phyloP scores from a whole-genome alignment of 805 yeast genomes.

The Ogataea paraovalis region DNA sequence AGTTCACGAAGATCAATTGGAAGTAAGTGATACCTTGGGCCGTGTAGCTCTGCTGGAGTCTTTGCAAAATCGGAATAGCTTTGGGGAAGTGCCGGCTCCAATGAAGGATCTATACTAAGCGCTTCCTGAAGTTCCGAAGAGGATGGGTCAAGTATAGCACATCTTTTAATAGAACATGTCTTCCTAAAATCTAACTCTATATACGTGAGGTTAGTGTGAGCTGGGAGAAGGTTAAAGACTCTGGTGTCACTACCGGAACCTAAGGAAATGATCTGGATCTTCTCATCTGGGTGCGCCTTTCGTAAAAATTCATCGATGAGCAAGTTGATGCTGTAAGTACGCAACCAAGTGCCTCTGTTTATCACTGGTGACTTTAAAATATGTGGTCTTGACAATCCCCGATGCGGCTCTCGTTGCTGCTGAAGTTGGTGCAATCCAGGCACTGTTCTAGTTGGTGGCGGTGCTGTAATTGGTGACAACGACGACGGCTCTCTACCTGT shows the following conservation, averaged over 20 bases:
- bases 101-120: constrained; percentile 1
- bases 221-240: constrained; percentile 45
- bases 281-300: constrained; percentile 14
- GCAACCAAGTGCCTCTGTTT: constrained; percentile 64
- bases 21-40: constrained; percentile 45
- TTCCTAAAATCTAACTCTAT: constrained; percentile 64
- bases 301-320: constrained; percentile 40
- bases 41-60: constrained; percentile 31
- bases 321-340: constrained; percentile 51
- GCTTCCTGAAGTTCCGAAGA: constrained; percentile 28
- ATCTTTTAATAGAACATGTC: constrained; percentile 47
- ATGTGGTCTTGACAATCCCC: background rate
- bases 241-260: constrained; percentile 84
- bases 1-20: constrained; percentile 52
- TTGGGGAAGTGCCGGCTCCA: constrained; percentile 9
- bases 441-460: too few relatives aligned
- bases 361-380: constrained; percentile 55
- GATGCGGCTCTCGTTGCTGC: background rate
- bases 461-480: too few relatives aligned
- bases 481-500: too few relatives aligned
- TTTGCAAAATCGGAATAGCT: constrained; percentile 21
- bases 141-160: constrained; percentile 38
- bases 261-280: constrained; percentile 58
- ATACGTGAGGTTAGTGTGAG: constrained; percentile 35
- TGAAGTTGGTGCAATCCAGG: too few relatives aligned